phyloP scores from a whole-genome alignment of 768 basidiomycete species.

The Neoboletus magnificus region DNA sequence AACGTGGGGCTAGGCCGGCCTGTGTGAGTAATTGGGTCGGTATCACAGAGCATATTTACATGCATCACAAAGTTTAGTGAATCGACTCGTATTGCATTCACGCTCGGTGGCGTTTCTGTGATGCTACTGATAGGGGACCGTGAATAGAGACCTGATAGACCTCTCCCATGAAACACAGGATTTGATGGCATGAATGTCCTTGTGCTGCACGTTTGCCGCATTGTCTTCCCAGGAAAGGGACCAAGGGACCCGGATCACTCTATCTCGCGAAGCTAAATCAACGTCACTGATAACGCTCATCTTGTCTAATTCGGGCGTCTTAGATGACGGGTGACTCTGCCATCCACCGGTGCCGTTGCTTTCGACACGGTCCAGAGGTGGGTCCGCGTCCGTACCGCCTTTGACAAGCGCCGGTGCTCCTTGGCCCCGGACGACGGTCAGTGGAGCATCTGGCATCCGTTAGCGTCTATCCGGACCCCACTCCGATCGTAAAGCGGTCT shows the following conservation, averaged over 20 bases:
- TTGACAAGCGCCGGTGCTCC: not conserved
- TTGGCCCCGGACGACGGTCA: not conserved
- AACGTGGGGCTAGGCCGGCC: constrained; percentile 33
- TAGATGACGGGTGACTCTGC: not conserved
- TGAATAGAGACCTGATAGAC: constrained; percentile 1
- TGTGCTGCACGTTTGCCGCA: constrained; percentile 21
- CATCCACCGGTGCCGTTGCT: not conserved
- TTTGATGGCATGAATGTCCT: constrained; percentile 8
- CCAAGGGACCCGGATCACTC: constrained; percentile 13
- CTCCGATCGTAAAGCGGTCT: constrained; percentile 7
- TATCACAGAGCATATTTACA: constrained; percentile 12
- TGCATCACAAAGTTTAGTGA: constrained; percentile 7
- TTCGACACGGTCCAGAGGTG: not conserved
- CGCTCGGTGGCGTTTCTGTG: constrained; percentile 11
- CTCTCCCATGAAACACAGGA: constrained; percentile 20
- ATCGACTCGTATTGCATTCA: constrained; percentile 3
- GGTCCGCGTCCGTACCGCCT: not conserved
- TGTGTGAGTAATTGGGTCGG: constrained; percentile 14
- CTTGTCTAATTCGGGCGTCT: not conserved
- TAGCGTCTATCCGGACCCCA: constrained; percentile 7
- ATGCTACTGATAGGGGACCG: constrained; percentile 8
- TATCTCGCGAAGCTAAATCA: constrained; percentile 15
- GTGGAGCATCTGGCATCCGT: not conserved
- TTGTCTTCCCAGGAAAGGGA: constrained; percentile 19
- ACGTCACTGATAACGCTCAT: constrained; percentile 17